Evolutionary conservation across 352 stramenopile species (phyloP), one percentile per base, ranked within the genome.

Genomic region (Phytophthora colocasiae): DNA sequence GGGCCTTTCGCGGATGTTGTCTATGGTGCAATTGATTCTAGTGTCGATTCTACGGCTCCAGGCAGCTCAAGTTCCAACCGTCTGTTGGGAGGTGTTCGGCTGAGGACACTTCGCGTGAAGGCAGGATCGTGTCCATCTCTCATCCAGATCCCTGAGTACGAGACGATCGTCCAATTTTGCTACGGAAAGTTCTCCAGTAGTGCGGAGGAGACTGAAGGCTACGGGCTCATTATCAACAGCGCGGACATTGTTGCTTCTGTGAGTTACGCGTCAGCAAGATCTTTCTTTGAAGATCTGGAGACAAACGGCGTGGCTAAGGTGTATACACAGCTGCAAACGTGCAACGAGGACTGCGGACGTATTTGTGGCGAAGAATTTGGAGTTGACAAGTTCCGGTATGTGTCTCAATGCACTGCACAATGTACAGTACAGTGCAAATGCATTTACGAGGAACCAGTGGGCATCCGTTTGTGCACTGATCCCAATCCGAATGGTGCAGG

Each of bases 391-490:
- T 84, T 77, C 38, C 80, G 77, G 17, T 93, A 91, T 51, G 53
- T 60, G 0, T 60, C 46, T 0, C 58, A 78, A n/a, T 93, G 83
- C 39, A 63, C 54, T 7, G 40, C 63, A 1, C 52, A 81, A 27
- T 92, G 84, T 46, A 56, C 69, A 4, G 54, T 83, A 26, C 81
- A 88, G 24, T 93, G 84, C 59, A 89, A 80, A 27, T 93, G 84
- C 41, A 72, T 93, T 54, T 93, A 90, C 45, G 80, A 90, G 31
- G 69, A 89, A 39, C 73, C 78, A 2, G 69, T 58, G 24, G 81
- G 75, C 0, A 87, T 87, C 8, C 55, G 65, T 14, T 44, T 85
- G 4, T 89, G 80, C 50, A 53, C 52, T 2, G 70, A 86, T 40
- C 82, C 80, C 0, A 91, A 85, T 46, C 83, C 82, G n/a, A 77